Evolutionary conservation across 176 grass and related monocot species (phyloP).

Genomic region (Canna indica): DNA sequence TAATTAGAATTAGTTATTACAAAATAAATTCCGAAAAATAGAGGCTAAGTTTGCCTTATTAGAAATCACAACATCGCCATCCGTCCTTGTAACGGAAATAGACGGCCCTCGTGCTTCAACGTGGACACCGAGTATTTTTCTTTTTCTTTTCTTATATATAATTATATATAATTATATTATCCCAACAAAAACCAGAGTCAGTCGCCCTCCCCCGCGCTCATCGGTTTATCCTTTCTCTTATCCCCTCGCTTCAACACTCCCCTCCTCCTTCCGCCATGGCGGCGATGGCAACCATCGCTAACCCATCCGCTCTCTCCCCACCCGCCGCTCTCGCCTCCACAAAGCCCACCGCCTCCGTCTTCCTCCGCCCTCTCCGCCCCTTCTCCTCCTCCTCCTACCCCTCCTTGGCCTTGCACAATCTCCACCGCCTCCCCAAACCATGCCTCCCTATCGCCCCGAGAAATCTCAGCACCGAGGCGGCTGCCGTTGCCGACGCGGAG

Average conservation of each 20-base stretch:
- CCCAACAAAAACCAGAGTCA: too few species aligned
- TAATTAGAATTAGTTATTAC: too few species aligned
- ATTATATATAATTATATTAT: neutral
- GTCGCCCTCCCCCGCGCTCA: too few species aligned
- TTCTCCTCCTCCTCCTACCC: conserved; percentile 23
- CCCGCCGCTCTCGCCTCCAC: neutral
- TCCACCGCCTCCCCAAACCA: conserved; percentile 28
- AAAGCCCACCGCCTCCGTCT: neutral
- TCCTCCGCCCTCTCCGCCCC: neutral
- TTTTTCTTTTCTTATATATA: neutral
- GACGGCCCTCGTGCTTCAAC: too few species aligned
- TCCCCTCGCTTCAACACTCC: conserved; percentile 21
- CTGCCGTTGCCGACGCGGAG: conserved; percentile 41
- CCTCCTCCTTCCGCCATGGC: conserved; percentile 11
- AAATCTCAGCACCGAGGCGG: conserved; percentile 25
- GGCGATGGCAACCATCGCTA: neutral
- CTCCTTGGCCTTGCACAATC: conserved; percentile 19
- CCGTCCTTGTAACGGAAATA: too few species aligned
- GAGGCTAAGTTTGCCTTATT: too few species aligned
- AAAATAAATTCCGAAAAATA: too few species aligned
- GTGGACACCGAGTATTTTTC: too few species aligned
- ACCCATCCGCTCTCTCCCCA: neutral
- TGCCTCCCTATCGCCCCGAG: conserved; percentile 29
- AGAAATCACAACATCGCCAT: too few species aligned
- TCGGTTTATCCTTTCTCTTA: neutral